Conservation (phyloP, 768 basidiomycete species). For the Termitomyces sp. region DNA sequence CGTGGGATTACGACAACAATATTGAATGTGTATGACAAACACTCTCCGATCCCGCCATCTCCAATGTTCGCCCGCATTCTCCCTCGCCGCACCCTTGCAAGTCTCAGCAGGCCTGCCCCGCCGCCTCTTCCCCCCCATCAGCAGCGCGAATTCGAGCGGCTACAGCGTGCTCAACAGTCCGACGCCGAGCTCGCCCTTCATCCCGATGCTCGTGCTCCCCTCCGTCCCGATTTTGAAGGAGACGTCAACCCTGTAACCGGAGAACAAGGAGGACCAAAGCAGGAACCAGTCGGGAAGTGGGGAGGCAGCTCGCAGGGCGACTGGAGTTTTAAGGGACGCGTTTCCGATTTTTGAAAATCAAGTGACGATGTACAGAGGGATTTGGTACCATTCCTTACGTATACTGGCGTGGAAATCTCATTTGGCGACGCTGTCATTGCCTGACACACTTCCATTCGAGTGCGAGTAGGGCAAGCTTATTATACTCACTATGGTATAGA, state of each 20-base stretch:
- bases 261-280: slow-evolving; percentile 84
- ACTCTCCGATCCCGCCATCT: background rate
- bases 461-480: background rate
- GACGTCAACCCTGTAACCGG: slow-evolving; percentile 80
- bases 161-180: slow-evolving; percentile 45
- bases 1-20: slow-evolving; percentile 10
- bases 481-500: slow-evolving; percentile 10
- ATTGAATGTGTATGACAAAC: slow-evolving; percentile 1
- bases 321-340: slow-evolving; percentile 90
- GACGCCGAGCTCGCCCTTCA: slow-evolving; percentile 50
- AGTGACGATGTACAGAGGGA: background rate
- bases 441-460: background rate
- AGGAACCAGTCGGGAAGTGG: slow-evolving; percentile 71
- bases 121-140: slow-evolving; percentile 70
- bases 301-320: slow-evolving; percentile 56
- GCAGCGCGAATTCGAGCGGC: slow-evolving; percentile 86
- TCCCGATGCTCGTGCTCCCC: slow-evolving; percentile 61
- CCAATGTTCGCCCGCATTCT: background rate
- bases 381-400: too few species aligned
- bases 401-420: background rate
- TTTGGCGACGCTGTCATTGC: background rate
- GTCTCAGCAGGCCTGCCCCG: slow-evolving; percentile 59
- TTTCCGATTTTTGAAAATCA: slow-evolving; percentile 76
- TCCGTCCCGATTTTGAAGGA: slow-evolving; percentile 72
- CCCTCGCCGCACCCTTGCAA: slow-evolving; percentile 2